These are phyloP conservation scores for Paramyrothecium sp. DNA, from an alignment of 2,329 filamentous ascomycete species.

Conservation along the genomic window DNA sequence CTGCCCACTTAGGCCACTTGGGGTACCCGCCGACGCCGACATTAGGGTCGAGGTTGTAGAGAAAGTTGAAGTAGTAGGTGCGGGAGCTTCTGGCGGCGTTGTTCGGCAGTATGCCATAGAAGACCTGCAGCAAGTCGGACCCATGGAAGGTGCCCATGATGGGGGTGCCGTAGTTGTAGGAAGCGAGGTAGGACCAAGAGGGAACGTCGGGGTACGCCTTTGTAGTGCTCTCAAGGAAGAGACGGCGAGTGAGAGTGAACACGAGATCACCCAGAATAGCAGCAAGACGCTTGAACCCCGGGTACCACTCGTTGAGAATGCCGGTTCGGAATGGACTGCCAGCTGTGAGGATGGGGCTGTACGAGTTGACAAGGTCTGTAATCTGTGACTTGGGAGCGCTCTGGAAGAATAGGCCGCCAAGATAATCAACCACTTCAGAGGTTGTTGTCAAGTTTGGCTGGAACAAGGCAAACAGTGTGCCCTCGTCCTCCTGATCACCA, in stretches of 20 bases:
- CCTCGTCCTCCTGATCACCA: constrained; percentile 79
- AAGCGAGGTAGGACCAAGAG: constrained; percentile 72
- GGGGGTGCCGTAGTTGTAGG: constrained; percentile 69
- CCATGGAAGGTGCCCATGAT: constrained; percentile 76
- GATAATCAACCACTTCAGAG: constrained; percentile 58
- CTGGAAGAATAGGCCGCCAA: constrained; percentile 59
- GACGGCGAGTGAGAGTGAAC: constrained; percentile 70
- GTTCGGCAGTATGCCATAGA: constrained; percentile 63
- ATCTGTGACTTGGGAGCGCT: constrained; percentile 51
- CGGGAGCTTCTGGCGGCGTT: constrained; percentile 59
- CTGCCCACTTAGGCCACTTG: constrained; percentile 42
- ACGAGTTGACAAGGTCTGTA: constrained; percentile 57
- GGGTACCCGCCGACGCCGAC: constrained; percentile 36
- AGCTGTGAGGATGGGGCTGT: constrained; percentile 50
- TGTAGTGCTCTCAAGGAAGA: constrained; percentile 52
- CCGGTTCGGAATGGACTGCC: constrained; percentile 74
- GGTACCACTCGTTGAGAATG: constrained; percentile 68
- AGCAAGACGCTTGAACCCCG: constrained; percentile 73
- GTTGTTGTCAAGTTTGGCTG: constrained; percentile 66
- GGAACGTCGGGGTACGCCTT: constrained; percentile 56
- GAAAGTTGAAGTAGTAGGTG: constrained; percentile 71
- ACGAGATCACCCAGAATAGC: constrained; percentile 73
- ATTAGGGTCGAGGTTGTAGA: constrained; percentile 72
- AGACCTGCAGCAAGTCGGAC: constrained; percentile 67
- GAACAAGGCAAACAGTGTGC: constrained; percentile 71